Percentiles rank a stretch among this genome's conserved stretches.
Conservation (phyloP, 176 grass and related monocot genomes). For the Melocanna baccifera region DNA sequence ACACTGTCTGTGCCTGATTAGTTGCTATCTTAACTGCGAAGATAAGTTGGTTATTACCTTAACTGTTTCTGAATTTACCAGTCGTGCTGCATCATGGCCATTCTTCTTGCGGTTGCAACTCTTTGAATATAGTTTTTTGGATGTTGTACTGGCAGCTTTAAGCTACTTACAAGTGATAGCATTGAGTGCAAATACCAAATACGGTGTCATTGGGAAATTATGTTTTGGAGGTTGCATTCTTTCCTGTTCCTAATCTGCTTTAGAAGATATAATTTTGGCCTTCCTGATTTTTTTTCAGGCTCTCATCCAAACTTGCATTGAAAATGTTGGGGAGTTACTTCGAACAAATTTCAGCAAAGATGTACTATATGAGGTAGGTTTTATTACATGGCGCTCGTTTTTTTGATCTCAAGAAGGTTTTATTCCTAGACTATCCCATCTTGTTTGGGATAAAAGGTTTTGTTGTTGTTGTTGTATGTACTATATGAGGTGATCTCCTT, state of each 20-base stretch:
- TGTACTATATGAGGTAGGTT: conserved; percentile 85
- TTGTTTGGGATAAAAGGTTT: too few relatives aligned
- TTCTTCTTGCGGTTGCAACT: background rate
- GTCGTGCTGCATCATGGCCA: background rate
- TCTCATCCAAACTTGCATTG: conserved; percentile 61
- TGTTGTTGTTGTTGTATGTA: too few relatives aligned
- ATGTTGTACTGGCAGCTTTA: background rate
- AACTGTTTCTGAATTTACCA: background rate
- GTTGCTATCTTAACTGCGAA: background rate
- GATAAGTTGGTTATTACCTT: background rate
- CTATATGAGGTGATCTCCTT: conserved; percentile 63
- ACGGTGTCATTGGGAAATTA: background rate
- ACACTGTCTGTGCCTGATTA: background rate
- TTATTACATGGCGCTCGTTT: too few relatives aligned
- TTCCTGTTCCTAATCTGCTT: background rate
- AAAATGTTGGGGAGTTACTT: conserved; percentile 73
- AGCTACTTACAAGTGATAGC: background rate
- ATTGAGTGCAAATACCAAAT: background rate
- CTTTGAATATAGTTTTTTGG: background rate
- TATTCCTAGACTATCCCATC: too few relatives aligned
- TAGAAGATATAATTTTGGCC: background rate
- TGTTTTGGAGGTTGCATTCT: background rate
- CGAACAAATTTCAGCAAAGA: conserved; percentile 86
- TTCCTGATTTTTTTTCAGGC: conserved; percentile 36
- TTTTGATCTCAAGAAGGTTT: too few relatives aligned